Base-by-base conservation (phyloP, 331 rosid genomes). In the Rhamnella rubrinervis region DNA sequence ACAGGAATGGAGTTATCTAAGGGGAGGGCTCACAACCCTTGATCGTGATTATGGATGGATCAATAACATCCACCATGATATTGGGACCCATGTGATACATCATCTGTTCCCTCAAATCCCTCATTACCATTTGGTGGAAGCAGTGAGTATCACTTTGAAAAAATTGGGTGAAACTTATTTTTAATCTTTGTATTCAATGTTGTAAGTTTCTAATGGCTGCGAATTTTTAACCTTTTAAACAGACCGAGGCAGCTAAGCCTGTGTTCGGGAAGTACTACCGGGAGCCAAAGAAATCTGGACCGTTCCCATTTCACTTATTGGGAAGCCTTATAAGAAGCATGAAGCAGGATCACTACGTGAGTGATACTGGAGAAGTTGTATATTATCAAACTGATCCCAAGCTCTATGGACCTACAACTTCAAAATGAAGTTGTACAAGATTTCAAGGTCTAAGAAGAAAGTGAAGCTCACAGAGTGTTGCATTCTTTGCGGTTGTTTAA, bases 101-200 rank as follows among this genome's bases (percentile, higher is more conserved):
- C 87, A 83, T 67, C 85, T 83, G 28, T 83, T 83, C 61, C 87
- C 87, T 65, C 85, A 83, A 66, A 83, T 83, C 73, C 87, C 87
- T 46, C 87, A 83, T 64, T 83, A 83, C 63, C 72, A 80, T 64
- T 64, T 83, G 53, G 50, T 80, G 46, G 85, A 83, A 67, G 87
- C 87, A 31, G 87, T 83, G 71, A 73, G 87, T 83, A 66, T 52
- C 50, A 9, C 53, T 41, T 19, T 2, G 5, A 15, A 23, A 16
- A 26, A 20, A 20, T 7, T 13, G 20, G 28, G 58, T 49, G 41
- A 44, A 19, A 61, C 12, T 53, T 26, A 46, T 20, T 73, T 28
- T 37, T 71, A 8, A 46, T 39, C 13, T 46, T 4, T 67, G 67
- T 50, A 40, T 2, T 12, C 16, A 60, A 55, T 18, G 38, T 66